Conservation (phyloP, 1,284 basidiomycete genomes). For the Microbotryum saponariae region DNA sequence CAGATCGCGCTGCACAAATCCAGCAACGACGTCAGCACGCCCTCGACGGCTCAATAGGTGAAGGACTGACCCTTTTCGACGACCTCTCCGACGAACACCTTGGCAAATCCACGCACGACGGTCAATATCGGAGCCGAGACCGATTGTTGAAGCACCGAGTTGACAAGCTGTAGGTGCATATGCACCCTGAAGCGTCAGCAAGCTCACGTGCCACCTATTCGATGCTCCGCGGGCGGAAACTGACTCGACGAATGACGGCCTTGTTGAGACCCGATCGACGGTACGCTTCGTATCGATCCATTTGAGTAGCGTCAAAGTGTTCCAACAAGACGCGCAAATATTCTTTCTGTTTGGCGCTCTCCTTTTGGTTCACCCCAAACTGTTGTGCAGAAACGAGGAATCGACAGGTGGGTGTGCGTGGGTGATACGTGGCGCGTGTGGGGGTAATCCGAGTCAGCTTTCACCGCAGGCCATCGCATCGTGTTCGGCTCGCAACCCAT, state of each 20-base stretch:
- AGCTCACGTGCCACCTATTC: neutral
- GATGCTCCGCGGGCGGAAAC: slow-evolving; percentile 16
- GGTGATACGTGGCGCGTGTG: neutral
- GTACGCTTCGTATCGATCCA: slow-evolving; percentile 81
- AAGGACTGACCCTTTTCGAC: slow-evolving; percentile 64
- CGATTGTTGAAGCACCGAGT: slow-evolving; percentile 65
- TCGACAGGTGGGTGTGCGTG: too few relatives aligned
- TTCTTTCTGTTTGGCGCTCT: slow-evolving; percentile 21
- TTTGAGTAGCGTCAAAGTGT: slow-evolving; percentile 72
- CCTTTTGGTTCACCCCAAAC: slow-evolving; percentile 24
- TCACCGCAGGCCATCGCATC: neutral
- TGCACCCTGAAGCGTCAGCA: neutral
- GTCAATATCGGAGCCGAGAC: slow-evolving; percentile 78
- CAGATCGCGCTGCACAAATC: slow-evolving; percentile 55
- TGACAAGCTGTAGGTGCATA: slow-evolving; percentile 57
- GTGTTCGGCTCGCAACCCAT: neutral
- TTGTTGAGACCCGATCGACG: slow-evolving; percentile 73
- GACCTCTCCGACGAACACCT: slow-evolving; percentile 87
- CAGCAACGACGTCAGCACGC: neutral
- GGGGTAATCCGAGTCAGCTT: neutral
- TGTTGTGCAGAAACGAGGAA: neutral
- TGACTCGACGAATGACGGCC: slow-evolving; percentile 67
- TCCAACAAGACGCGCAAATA: slow-evolving; percentile 65
- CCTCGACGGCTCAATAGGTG: neutral
- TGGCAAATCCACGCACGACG: slow-evolving; percentile 76